These are phyloP conservation scores for Candida patagonica DNA, from an alignment of 805 yeast genomes.

Conservation along the genomic window DNA sequence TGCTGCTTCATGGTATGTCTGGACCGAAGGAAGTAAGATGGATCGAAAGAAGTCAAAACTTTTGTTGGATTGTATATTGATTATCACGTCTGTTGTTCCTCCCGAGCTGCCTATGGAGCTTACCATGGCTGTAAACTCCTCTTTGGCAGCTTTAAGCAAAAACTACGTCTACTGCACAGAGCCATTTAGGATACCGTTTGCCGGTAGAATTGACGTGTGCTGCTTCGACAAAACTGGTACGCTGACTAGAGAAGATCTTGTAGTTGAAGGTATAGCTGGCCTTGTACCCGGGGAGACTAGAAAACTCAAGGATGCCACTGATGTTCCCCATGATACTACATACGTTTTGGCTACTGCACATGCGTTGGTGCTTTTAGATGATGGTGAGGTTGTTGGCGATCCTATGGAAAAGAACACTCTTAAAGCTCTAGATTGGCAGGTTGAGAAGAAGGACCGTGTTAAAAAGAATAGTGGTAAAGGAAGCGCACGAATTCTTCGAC, in stretches of 20 bases:
- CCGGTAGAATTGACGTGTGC: conserved; percentile 96
- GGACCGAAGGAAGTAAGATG: conserved; percentile 95
- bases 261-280: conserved; percentile 94
- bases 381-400: conserved; percentile 97
- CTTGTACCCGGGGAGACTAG: conserved; percentile 44
- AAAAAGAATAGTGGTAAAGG: conserved; percentile 33
- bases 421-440: conserved; percentile 76
- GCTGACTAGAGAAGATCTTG: conserved; percentile 91
- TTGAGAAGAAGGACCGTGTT: conserved; percentile 67
- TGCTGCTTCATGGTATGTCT: conserved; percentile 94
- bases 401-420: conserved; percentile 98
- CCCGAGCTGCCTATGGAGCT: conserved; percentile 99
- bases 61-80: conserved; percentile 89
- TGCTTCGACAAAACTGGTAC: conserved; percentile 99
- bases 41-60: conserved; percentile 92
- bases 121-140: conserved; percentile 94
- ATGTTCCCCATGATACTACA: conserved; percentile 61
- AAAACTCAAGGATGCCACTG: conserved; percentile 43
- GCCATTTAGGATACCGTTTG: conserved; percentile 95
- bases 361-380: conserved; percentile 87
- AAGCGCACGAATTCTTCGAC: conserved; percentile 67
- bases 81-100: conserved; percentile 95
- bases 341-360: conserved; percentile 89
- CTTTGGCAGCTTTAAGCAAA: conserved; percentile 80
- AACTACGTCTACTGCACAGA: conserved; percentile 92